A percentile compares a stretch with the other conserved stretches of the same genome.
Conservation (phyloP, 805 yeast species). For the Yamadazyma laniorum region DNA sequence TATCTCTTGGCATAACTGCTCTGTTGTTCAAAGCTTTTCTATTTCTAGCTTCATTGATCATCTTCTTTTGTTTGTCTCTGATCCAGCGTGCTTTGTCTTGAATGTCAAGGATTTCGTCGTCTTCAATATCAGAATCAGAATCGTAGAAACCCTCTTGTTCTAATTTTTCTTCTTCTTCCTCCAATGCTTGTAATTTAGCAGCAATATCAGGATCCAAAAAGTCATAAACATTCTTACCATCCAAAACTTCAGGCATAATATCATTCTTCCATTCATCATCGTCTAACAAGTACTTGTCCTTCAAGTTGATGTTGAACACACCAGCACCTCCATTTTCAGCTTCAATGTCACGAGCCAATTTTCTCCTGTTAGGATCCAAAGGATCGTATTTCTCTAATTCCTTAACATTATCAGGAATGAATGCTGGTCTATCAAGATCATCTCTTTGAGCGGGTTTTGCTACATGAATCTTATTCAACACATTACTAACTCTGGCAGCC, state of each 20-base stretch:
- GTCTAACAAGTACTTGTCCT: constrained; percentile 87
- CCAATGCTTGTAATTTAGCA: constrained; percentile 88
- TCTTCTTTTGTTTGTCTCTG: constrained; percentile 89
- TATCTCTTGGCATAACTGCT: constrained; percentile 88
- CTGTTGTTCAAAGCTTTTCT: constrained; percentile 85
- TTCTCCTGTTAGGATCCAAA: constrained; percentile 78
- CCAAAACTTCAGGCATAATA: constrained; percentile 92
- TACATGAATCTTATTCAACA: constrained; percentile 93
- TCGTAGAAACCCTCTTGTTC: constrained; percentile 95
- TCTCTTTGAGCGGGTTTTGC: constrained; percentile 89
- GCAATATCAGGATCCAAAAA: constrained; percentile 95
- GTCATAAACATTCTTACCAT: constrained; percentile 96
- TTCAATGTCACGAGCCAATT: constrained; percentile 84
- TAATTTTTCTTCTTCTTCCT: constrained; percentile 93
- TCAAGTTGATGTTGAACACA: constrained; percentile 89
- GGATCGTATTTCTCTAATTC: constrained; percentile 64
- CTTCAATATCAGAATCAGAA: constrained; percentile 58
- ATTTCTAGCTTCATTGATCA: constrained; percentile 84
- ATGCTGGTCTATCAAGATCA: constrained; percentile 73
- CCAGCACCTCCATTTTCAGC: constrained; percentile 98
- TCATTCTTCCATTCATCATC: constrained; percentile 98
- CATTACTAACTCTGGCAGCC: constrained; percentile 81
- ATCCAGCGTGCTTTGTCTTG: constrained; percentile 92
- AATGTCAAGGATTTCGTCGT: constrained; percentile 66
- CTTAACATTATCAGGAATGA: constrained; percentile 76